These are phyloP conservation scores for Moringa oleifera DNA, from an alignment of 345 rosid species.

Conservation along the genomic window DNA sequence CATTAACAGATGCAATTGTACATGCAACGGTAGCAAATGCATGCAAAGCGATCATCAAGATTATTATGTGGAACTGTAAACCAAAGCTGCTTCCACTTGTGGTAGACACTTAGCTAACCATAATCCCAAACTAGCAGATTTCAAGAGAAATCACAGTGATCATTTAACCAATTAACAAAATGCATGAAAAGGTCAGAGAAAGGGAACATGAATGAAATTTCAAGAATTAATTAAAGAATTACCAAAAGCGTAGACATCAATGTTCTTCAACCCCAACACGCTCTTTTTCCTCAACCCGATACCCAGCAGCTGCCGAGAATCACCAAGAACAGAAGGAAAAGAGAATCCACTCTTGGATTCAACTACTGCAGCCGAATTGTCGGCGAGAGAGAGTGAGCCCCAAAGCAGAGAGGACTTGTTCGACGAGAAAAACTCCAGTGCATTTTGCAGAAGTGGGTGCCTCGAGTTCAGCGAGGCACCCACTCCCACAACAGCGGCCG, in stretches of 20 bases:
- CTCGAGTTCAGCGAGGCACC: constrained; percentile 28
- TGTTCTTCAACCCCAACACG: constrained; percentile 72
- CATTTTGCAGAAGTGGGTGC: constrained; percentile 28
- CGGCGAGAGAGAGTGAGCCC: constrained; percentile 71
- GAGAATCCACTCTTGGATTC: constrained; percentile 63
- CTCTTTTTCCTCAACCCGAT: constrained; percentile 73
- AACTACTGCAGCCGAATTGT: constrained; percentile 40
- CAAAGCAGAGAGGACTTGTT: constrained; percentile 31
- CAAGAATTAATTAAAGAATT: neutral
- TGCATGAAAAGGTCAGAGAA: neutral
- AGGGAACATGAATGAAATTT: too few species aligned
- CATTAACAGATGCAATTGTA: too few species aligned
- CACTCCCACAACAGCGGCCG: constrained; percentile 40
- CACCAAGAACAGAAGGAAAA: constrained; percentile 53
- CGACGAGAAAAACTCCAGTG: constrained; percentile 33
- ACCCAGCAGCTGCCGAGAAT: constrained; percentile 59
- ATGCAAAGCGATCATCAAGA: too few species aligned
- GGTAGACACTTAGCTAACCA: too few species aligned
- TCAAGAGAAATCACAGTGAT: too few species aligned
- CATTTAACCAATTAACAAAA: neutral
- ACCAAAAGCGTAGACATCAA: constrained; percentile 84
- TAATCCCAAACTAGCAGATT: too few species aligned
- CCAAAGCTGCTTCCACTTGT: too few species aligned
- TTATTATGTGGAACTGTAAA: too few species aligned
- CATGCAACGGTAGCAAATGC: too few species aligned